Evolutionary conservation across 371 early-diverging fungal species (phyloP), one percentile per base, ranked within the genome.

Genomic region (Apophysomyces variabilis): DNA sequence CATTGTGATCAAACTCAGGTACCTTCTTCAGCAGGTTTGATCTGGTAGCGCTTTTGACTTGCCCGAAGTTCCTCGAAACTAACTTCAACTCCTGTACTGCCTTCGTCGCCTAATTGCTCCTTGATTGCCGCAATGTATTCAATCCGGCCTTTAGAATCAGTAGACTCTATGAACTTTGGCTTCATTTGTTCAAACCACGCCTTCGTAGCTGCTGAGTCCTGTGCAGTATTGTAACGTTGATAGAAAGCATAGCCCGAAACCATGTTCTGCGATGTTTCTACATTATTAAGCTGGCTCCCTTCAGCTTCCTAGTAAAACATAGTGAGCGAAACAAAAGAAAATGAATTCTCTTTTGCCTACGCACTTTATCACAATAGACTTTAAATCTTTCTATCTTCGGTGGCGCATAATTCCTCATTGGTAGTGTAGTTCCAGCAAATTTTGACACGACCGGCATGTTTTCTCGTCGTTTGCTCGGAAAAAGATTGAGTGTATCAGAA

Each of bases 401-500:
- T 21, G 66, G 64, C 5, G 70, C 26, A 32, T 56, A 62, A 1
- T 26, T 65, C 65, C 67, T 63, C 67, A 80, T 85, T 21, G 84
- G 79, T 21, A 89, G 57, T 0, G 71, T 86, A 0, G 79, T 69
- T 2, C 85, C 89, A 35, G 74, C 72, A 84, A 87, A 89, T 7
- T 69, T 58, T 7, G 78, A 78, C 1, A 82, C 67, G 12, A 82
- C 71, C 2, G 61, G 57, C 2, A 71, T 60, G 44, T 89, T 89
- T 72, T 91, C 90, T 57, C 82, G 76, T 21, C 77, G 73, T 8
- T 71, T 68, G 18, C 58, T 26, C 8, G 58, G 36, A 32, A 37
- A 58, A 18, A 76, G 64, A 14, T 61, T 45, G 12, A 74, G 70
- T 35, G 76, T 74, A 38, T 78, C 82, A 58, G 45, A 62, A 45